Evolutionary conservation across 169 alveolate species (phyloP).

Genomic region (Plasmodium sp.): DNA sequence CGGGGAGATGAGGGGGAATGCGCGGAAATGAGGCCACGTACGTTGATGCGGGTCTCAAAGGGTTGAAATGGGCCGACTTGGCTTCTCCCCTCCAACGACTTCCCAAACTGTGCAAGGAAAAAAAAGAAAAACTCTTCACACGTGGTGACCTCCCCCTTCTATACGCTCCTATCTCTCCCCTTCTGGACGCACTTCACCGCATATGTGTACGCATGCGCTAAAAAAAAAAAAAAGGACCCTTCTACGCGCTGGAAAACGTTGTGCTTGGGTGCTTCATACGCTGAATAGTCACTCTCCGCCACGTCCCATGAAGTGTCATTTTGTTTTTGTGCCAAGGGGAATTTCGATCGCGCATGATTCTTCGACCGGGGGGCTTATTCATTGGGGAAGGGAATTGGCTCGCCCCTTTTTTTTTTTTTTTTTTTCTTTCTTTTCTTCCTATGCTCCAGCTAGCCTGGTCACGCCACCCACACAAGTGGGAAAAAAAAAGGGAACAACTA

Average conservation of each 20-base stretch:
- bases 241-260: neutral
- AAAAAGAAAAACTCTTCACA: neutral
- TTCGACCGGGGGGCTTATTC: neutral
- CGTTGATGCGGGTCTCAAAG: too few relatives aligned
- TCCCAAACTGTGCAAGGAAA: neutral
- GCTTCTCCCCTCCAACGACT: neutral
- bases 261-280: neutral
- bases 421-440: neutral
- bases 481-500: neutral
- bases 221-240: neutral
- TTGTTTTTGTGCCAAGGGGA: neutral
- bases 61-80: too few relatives aligned
- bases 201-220: neutral
- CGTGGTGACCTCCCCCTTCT: neutral
- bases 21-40: too few relatives aligned
- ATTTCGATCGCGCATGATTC: neutral
- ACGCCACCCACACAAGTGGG: neutral
- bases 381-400: neutral
- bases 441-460: neutral
- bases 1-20: too few relatives aligned
- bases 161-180: neutral
- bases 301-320: neutral
- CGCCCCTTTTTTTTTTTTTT: neutral
- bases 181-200: neutral
- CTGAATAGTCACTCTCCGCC: neutral